Conservation (phyloP, 768 basidiomycete species). For the Leccinum disarticulatum region DNA sequence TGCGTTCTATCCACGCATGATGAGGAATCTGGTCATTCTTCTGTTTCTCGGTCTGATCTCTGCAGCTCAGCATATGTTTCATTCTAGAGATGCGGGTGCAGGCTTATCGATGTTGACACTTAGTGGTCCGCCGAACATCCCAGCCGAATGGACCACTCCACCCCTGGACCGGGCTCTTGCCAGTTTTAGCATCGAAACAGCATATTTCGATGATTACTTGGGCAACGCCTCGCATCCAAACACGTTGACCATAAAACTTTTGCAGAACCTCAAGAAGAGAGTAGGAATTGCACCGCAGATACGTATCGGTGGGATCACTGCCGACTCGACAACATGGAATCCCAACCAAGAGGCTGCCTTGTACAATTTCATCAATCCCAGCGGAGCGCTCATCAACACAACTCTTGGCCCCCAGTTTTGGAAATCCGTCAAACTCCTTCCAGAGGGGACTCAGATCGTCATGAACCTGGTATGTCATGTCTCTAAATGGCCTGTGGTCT, state of each 20-base stretch:
- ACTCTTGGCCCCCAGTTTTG: slow-evolving; percentile 54
- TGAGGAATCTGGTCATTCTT: slow-evolving; percentile 6
- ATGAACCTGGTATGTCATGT: slow-evolving; percentile 41
- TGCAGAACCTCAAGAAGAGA: slow-evolving; percentile 45
- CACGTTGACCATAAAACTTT: slow-evolving; percentile 40
- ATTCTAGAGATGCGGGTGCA: background rate
- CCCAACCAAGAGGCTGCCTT: slow-evolving; percentile 32
- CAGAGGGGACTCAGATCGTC: slow-evolving; percentile 45
- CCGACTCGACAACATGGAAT: slow-evolving; percentile 52
- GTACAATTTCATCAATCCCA: slow-evolving; percentile 44
- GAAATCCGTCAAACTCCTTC: slow-evolving; percentile 44
- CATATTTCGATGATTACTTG: slow-evolving; percentile 50
- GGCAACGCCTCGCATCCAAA: slow-evolving; percentile 48
- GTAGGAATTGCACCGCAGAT: slow-evolving; percentile 47
- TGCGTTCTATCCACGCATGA: slow-evolving; percentile 1
- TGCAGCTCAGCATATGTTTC: slow-evolving; percentile 12
- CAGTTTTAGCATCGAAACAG: slow-evolving; percentile 57
- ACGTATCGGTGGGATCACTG: slow-evolving; percentile 56
- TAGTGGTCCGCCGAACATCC: slow-evolving; percentile 42
- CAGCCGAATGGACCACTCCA: slow-evolving; percentile 42
- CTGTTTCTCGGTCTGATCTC: slow-evolving; percentile 4
- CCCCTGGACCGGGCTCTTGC: slow-evolving; percentile 45
- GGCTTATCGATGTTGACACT: slow-evolving; percentile 32
- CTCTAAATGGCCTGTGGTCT: background rate
- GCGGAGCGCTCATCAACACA: slow-evolving; percentile 47